phyloP scores from a whole-genome alignment of 2,329 filamentous ascomycete genomes.

The Trichophyton mentagrophytes region DNA sequence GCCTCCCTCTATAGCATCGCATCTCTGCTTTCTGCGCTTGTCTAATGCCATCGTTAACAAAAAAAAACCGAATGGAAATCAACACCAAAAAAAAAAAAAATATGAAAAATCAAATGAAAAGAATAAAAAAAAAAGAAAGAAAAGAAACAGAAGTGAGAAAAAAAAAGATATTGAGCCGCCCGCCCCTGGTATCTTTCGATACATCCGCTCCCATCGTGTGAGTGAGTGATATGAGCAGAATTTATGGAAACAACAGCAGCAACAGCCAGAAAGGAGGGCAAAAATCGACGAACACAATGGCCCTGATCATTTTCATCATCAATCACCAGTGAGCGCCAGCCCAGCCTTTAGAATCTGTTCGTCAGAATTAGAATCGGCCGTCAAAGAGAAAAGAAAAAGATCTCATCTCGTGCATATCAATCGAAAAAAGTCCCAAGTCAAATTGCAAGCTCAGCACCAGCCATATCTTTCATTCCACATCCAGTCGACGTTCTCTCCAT shows the following conservation, averaged over 20 bases:
- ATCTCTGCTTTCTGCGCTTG: slow-evolving; percentile 2
- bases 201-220: background rate
- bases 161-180: slow-evolving; percentile 4
- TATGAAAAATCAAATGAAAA: background rate
- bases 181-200: background rate
- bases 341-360: no score
- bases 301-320: background rate
- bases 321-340: background rate
- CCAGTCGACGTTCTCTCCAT: slow-evolving; percentile 34
- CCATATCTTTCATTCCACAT: slow-evolving; percentile 37
- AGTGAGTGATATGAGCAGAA: background rate
- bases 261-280: background rate
- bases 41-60: background rate
- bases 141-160: background rate
- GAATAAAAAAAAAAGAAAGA: background rate
- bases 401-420: no score
- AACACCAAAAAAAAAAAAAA: background rate
- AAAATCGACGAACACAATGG: background rate
- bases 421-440: no score
- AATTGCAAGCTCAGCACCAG: slow-evolving; percentile 29
- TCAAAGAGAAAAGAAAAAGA: no score
- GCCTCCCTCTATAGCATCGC: background rate
- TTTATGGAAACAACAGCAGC: background rate
- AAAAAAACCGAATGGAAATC: background rate
- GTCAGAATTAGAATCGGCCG: no score